Evolutionary conservation across 768 basidiomycete genomes (phyloP), one percentile per base, ranked within the genome.

Genomic region (Daedaleopsis nitida): DNA sequence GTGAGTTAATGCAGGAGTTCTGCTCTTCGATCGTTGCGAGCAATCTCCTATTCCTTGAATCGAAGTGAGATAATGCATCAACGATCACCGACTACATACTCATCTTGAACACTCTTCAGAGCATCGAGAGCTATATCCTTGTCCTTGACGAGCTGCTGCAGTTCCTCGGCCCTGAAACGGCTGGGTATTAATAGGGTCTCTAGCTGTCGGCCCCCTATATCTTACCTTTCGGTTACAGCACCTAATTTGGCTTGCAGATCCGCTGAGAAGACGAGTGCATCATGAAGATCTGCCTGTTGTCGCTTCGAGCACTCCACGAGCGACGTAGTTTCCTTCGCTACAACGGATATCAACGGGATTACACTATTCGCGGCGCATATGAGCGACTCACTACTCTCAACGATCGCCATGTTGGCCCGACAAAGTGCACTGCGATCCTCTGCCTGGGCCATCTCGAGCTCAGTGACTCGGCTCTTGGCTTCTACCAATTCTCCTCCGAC

Each of bases 401-500:
- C 45, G 9, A 59, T 23, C 0, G 51, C 21, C 16, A 2, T 34
- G 38, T 57, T 64, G 12, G 55, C 55, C 0, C 50, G 32, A 38
- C 21, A 42, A 2, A 63, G 57, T 2, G 64, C 62, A 5, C 38
- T 57, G 11, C 67, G 59, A 38, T 73, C 70, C 13, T 67, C 60
- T 11, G n/a, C 35, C 50, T 71, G 72, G 0, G 52, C 44, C 5
- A 54, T 65, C 63, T 81, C 80, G 8, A 81, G 67, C 32, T 81
- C 79, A 5, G 66, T 50, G 14, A 77, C 66, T 11, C 77, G 78
- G 43, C 68, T 65, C 57, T 73, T 78, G 1, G 79, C 74, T 60
- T 81, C 80, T n/a, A 75, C 69, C 3, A 82, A 65, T 42, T 81
- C 79, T 7, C 75, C 68, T 13, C 78, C 76, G 62, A 80, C 74